Conservation (phyloP, 192 early-diverging fungal species). For the Paraglomus brasilianum region DNA sequence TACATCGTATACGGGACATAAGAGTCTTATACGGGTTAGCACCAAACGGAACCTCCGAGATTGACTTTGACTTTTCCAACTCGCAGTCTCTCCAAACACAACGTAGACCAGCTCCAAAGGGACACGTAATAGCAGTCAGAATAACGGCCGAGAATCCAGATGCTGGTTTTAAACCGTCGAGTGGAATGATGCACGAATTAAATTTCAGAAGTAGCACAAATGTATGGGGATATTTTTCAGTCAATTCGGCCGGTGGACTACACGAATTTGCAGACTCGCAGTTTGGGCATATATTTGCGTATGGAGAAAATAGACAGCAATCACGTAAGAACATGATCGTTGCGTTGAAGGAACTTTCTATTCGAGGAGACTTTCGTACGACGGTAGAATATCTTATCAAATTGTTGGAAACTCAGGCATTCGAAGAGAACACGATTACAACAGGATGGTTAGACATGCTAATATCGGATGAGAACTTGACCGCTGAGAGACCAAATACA, state of each 20-base stretch:
- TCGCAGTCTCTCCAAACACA: slow-evolving; percentile 78
- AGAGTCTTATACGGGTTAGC: slow-evolving; percentile 91
- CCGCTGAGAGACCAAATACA: slow-evolving; percentile 86
- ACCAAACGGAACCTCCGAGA: slow-evolving; percentile 80
- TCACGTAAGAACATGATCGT: slow-evolving; percentile 95
- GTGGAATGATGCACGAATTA: slow-evolving; percentile 93
- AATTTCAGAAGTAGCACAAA: slow-evolving; percentile 95
- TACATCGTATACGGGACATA: slow-evolving; percentile 94
- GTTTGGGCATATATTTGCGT: slow-evolving; percentile 98
- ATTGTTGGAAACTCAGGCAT: slow-evolving; percentile 87
- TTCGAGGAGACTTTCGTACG: slow-evolving; percentile 97
- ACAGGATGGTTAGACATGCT: slow-evolving; percentile 96
- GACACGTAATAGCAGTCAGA: slow-evolving; percentile 96
- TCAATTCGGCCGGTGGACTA: slow-evolving; percentile 89
- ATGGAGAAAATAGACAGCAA: slow-evolving; percentile 91
- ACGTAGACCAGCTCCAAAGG: slow-evolving; percentile 90
- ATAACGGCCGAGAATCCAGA: slow-evolving; percentile 99
- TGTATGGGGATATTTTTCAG: slow-evolving; percentile 99
- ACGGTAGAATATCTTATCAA: slow-evolving; percentile 97
- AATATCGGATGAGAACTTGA: slow-evolving; percentile 82
- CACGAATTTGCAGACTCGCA: slow-evolving; percentile 99
- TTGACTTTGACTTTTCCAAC: slow-evolving; percentile 90
- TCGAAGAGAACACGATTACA: slow-evolving; percentile 84
- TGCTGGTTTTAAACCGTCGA: slow-evolving; percentile 98
- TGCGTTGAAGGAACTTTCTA: slow-evolving; percentile 96